Conservation (phyloP, 345 rosid species). For the Tarenaya hassleriana region DNA sequence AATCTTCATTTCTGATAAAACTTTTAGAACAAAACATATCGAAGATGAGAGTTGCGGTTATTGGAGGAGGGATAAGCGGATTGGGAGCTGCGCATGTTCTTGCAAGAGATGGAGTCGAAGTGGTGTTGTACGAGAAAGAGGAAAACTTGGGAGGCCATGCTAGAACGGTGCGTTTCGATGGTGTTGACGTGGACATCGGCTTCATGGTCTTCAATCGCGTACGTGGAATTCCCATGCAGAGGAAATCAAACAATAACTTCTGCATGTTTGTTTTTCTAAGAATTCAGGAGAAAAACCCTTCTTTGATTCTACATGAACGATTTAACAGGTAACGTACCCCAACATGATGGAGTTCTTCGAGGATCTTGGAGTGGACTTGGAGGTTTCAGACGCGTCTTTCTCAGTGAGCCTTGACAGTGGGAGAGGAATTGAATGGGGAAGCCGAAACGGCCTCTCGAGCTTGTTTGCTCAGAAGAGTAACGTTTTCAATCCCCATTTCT, state of each 20-base stretch:
- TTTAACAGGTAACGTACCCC: slow-evolving; percentile 76
- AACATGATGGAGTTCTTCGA: slow-evolving; percentile 91
- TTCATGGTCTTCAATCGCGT: slow-evolving; percentile 69
- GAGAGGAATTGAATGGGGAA: slow-evolving; percentile 85
- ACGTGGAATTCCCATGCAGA: slow-evolving; percentile 16
- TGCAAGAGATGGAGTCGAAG: slow-evolving; percentile 37
- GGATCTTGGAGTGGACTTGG: slow-evolving; percentile 75
- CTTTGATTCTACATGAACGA: not conserved
- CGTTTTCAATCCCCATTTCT: slow-evolving; percentile 52
- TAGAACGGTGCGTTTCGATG: slow-evolving; percentile 43
- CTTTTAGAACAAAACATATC: too few relatives aligned
- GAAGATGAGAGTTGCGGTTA: slow-evolving; percentile 52
- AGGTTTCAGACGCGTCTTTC: slow-evolving; percentile 75
- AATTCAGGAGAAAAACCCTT: not conserved
- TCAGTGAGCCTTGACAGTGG: slow-evolving; percentile 77
- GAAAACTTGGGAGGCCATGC: slow-evolving; percentile 61
- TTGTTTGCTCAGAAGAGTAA: slow-evolving; percentile 77
- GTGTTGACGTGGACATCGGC: slow-evolving; percentile 58
- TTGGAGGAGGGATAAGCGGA: slow-evolving; percentile 66
- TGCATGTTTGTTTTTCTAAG: not conserved
- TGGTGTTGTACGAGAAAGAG: slow-evolving; percentile 63
- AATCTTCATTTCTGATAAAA: too few relatives aligned
- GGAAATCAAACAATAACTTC: not conserved
- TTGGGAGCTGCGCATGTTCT: slow-evolving; percentile 48
- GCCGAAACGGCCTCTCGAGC: slow-evolving; percentile 61